These are phyloP conservation scores for Oldenlandia corymbosa DNA, from an alignment of 257 asterid species.

Conservation along the genomic window DNA sequence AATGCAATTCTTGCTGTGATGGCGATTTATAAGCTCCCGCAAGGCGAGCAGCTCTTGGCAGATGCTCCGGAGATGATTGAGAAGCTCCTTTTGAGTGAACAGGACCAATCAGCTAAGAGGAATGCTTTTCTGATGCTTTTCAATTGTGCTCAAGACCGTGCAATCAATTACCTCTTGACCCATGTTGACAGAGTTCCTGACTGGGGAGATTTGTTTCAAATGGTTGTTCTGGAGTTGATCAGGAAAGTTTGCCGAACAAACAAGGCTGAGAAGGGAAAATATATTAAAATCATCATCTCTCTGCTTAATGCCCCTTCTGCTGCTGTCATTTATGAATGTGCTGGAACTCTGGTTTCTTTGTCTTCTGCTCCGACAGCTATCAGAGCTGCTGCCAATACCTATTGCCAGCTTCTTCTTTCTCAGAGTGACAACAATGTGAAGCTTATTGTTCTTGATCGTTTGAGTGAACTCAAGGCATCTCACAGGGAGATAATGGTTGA, in stretches of 20 bases:
- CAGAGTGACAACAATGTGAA: conserved; percentile 93
- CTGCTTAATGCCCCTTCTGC: conserved; percentile 77
- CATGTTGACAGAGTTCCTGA: conserved; percentile 76
- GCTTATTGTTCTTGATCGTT: conserved; percentile 82
- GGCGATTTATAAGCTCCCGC: conserved; percentile 85
- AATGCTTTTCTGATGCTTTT: conserved; percentile 93
- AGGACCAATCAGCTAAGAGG: conserved; percentile 83
- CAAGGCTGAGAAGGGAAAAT: conserved; percentile 85
- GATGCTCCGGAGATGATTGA: conserved; percentile 98
- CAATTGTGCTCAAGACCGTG: conserved; percentile 86
- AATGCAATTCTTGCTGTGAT: conserved; percentile 83
- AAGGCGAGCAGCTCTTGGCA: conserved; percentile 80
- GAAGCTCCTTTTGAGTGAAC: conserved; percentile 72
- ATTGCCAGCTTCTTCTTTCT: conserved; percentile 83
- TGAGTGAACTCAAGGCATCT: conserved; percentile 71
- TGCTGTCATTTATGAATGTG: conserved; percentile 87
- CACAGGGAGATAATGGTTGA: conserved; percentile 81
- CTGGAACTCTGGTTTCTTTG: conserved; percentile 88
- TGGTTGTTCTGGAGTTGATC: conserved; percentile 87
- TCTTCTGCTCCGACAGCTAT: conserved; percentile 95
- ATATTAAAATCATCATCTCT: conserved; percentile 80
- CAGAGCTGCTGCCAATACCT: conserved; percentile 88
- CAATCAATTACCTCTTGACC: conserved; percentile 65
- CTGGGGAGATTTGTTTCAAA: conserved; percentile 85
- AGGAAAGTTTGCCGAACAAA: conserved; percentile 88